Conservation (phyloP, 352 stramenopile genomes). For the Phytophthora cactorum region DNA sequence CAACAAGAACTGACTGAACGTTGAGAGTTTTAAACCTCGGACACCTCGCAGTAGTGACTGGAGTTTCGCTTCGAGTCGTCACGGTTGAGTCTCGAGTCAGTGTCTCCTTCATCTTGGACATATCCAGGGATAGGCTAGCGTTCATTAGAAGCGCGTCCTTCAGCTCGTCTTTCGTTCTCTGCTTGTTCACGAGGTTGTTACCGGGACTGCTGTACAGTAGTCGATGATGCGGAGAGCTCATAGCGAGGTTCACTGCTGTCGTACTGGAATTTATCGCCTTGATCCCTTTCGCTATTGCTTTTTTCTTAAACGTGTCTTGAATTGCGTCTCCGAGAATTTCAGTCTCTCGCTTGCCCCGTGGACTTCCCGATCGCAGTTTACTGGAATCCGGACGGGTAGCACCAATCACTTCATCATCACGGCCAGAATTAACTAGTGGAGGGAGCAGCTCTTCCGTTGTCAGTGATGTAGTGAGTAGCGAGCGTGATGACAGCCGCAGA, state of each 20-base stretch:
- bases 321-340: constrained; percentile 27
- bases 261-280: constrained; percentile 20
- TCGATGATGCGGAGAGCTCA: constrained; percentile 24
- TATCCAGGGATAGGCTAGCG: constrained; percentile 43
- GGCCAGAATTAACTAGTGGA: constrained; percentile 16
- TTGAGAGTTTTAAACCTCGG: constrained; percentile 60
- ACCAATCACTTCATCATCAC: constrained; percentile 8
- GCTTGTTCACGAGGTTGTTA: constrained; percentile 30
- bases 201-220: constrained; percentile 25
- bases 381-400: constrained; percentile 10
- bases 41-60: constrained; percentile 33
- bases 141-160: constrained; percentile 40
- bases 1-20: constrained; percentile 46
- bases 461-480: constrained; percentile 36
- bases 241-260: constrained; percentile 24
- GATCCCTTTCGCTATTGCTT: constrained; percentile 39
- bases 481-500: constrained; percentile 23
- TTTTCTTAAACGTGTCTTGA: constrained; percentile 39
- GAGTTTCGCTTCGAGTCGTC: constrained; percentile 27
- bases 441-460: constrained; percentile 24
- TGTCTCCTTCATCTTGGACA: constrained; percentile 34
- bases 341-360: constrained; percentile 21
- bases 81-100: constrained; percentile 19
- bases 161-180: constrained; percentile 45
- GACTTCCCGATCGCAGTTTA: constrained; percentile 11